Evolutionary conservation across 306 rosid genomes (phyloP).

Genomic region (Biancaea sappan): DNA sequence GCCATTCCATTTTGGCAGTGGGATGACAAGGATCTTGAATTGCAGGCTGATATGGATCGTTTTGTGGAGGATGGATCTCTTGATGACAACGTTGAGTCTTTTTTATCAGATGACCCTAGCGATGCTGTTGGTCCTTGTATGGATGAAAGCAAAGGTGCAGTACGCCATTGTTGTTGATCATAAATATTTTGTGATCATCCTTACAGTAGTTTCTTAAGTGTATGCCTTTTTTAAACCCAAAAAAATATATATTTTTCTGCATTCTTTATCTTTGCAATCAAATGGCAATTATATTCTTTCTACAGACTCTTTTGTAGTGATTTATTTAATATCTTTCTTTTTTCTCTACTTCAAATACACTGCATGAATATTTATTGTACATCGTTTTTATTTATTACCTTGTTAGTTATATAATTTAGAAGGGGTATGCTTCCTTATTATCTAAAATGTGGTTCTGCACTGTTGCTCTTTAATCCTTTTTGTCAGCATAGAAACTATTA

Average conservation of each 20-base stretch:
- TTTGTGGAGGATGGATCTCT: conserved; percentile 96
- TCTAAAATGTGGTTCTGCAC: neutral
- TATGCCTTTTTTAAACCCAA: neutral
- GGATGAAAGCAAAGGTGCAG: conserved; percentile 97
- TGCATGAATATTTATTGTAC: neutral
- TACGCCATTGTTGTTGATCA: conserved; percentile 31
- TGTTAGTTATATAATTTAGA: conserved; percentile 5
- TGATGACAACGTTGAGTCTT: conserved; percentile 97
- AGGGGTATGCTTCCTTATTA: neutral
- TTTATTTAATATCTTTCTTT: neutral
- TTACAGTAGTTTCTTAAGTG: conserved; percentile 10
- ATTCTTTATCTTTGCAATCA: neutral
- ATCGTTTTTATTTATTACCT: neutral
- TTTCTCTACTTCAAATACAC: neutral
- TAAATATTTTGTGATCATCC: conserved; percentile 7
- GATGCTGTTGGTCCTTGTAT: conserved; percentile 91
- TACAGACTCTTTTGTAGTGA: neutral
- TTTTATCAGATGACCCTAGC: conserved; percentile 95
- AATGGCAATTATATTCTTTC: neutral
- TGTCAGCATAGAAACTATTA: conserved; percentile 11
- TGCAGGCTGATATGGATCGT: conserved; percentile 99
- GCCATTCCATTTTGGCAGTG: conserved; percentile 95
- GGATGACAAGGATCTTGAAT: conserved; percentile 97
- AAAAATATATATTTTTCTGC: neutral
- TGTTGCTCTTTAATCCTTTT: conserved; percentile 1